Conservation (phyloP, 148 eudicot species). For the Camellia japonica region DNA sequence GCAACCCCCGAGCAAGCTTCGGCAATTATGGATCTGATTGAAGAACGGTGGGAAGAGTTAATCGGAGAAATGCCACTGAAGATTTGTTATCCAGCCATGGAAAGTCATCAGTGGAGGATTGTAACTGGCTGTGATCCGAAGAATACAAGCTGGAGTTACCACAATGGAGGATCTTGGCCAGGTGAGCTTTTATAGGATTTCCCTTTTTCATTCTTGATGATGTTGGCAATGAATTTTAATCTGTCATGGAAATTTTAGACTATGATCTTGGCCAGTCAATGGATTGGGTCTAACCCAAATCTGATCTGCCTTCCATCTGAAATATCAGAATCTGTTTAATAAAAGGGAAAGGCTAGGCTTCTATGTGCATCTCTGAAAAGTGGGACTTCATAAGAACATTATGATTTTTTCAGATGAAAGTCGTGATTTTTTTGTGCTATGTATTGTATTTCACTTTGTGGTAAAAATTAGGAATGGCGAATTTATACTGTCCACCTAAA, state of each 20-base stretch:
- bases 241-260: neutral
- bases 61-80: slow-evolving; percentile 94
- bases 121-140: slow-evolving; percentile 65
- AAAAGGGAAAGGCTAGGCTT: no score
- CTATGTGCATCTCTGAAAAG: no score
- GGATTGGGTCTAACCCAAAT: no score
- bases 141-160: slow-evolving; percentile 73
- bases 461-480: no score
- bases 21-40: slow-evolving; percentile 88
- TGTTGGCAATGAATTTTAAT: neutral
- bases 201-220: neutral
- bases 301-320: no score
- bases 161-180: slow-evolving; percentile 94
- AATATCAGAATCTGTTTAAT: no score
- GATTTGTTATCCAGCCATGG: slow-evolving; percentile 79
- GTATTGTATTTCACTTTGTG: no score
- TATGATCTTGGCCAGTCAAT: no score
- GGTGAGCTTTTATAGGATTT: slow-evolving; percentile 26
- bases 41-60: slow-evolving; percentile 76
- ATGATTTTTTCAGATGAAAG: no score
- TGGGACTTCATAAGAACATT: no score
- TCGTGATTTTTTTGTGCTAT: no score
- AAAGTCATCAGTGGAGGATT: slow-evolving; percentile 82
- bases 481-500: no score
- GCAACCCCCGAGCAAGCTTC: slow-evolving; percentile 83